Base-by-base conservation (phyloP, 495 filamentous ascomycete genomes). In the Coniosporium apollinis region DNA sequence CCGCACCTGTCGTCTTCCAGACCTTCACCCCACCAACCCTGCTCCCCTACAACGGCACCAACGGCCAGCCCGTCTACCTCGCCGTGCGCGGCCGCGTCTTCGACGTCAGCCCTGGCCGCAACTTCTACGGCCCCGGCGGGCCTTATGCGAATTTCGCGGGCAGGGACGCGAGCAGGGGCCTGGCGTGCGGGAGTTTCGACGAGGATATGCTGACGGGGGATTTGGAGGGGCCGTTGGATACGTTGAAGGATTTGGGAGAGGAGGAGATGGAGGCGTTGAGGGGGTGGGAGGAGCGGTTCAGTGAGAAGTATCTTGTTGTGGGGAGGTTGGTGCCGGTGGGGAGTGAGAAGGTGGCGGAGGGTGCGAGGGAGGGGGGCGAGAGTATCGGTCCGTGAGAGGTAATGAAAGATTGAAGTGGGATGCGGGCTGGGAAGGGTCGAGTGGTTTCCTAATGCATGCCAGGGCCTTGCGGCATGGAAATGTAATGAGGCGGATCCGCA, bases 171-270 rank as follows among this genome's bases (percentile, higher is more conserved):
- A 82, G 71, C 37, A 68, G 89, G 30, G 89, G 89, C 7, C 59
- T 97, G 42, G 91, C 89, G 3, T 80, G 69, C 58, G 81, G 84
- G 44, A 92, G 83, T 60, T 96, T 97, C 54, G 91, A 94, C 50
- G 77, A 84, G 63, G 78, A 84, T 3, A 93, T 96, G 89, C 59
- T 96, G 61, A 96, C 89, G 22, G 78, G 91, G 61, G 80, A 94
- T 54, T 57, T 96, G 34, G 69, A 86, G 28, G 84, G 72, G 3
- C 85, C 86, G 17, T 58, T 97, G 39, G 91, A 97, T 56, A 74
- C 66, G 30, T 65, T 96, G 17, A 64, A 71, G 35, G 83, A 78
- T 32, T 58, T 97, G 31, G 72, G 68, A 10, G 58, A 50, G 0
- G 85, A 92, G 19, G 74, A 94, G 65, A 62, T 78, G 58, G 82